Evolutionary conservation across 768 basidiomycete genomes (phyloP).

Genomic region (Suillus subluteus): DNA sequence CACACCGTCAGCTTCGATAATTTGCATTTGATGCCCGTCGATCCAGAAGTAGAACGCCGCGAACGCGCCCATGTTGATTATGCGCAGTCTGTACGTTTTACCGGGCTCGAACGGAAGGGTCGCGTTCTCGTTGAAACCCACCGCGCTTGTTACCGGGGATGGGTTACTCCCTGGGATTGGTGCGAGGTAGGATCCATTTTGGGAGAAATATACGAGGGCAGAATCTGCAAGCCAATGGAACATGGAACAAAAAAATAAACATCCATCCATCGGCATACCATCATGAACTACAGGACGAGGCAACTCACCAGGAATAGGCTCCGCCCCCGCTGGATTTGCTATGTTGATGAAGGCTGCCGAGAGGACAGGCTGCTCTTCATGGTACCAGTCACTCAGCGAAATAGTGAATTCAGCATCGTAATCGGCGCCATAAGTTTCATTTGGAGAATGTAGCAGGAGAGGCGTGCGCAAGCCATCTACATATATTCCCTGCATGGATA

Average conservation of each 20-base stretch:
- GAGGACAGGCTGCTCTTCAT: conserved; percentile 68
- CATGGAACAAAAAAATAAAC: neutral
- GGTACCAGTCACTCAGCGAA: conserved; percentile 92
- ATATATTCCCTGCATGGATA: conserved; percentile 70
- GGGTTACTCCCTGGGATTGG: conserved; percentile 53
- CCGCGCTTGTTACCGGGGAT: conserved; percentile 52
- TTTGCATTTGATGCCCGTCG: conserved; percentile 82
- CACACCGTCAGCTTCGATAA: conserved; percentile 86
- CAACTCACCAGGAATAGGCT: conserved; percentile 79
- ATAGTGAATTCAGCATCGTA: conserved; percentile 95
- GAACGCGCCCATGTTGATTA: conserved; percentile 84
- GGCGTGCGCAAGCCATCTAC: conserved; percentile 91
- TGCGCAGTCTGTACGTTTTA: conserved; percentile 86
- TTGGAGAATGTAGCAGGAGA: conserved; percentile 70
- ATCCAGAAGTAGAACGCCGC: conserved; percentile 85
- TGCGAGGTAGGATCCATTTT: conserved; percentile 71
- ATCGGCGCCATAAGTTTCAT: conserved; percentile 53
- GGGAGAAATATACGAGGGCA: conserved; percentile 81
- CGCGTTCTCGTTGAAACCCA: conserved; percentile 88
- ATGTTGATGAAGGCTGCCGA: conserved; percentile 68
- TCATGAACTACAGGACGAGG: neutral
- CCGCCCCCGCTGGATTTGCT: conserved; percentile 80
- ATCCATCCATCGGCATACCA: neutral
- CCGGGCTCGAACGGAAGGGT: conserved; percentile 81
- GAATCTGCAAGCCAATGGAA: conserved; percentile 67